phyloP scores from a whole-genome alignment of 345 rosid genomes.

The Corchorus olitorius region DNA sequence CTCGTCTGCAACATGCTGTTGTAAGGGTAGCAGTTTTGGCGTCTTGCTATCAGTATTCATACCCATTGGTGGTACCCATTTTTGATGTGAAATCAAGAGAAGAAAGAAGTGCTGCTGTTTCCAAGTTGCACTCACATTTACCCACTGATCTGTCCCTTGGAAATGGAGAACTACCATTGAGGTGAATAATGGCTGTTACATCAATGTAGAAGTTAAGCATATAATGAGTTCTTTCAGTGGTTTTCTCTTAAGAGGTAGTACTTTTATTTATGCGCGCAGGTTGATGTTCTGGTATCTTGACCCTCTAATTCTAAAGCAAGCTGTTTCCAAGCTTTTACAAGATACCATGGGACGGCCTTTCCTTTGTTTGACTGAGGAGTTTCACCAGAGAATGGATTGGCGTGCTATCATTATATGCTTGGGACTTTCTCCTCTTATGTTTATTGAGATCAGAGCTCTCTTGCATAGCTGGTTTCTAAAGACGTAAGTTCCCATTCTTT shows the following conservation, averaged over 20 bases:
- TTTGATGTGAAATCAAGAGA: slow-evolving; percentile 28
- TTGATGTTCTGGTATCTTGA: slow-evolving; percentile 71
- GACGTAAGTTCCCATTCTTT: slow-evolving; percentile 53
- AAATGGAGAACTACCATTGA: slow-evolving; percentile 47
- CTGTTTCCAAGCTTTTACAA: slow-evolving; percentile 60
- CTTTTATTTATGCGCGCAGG: slow-evolving; percentile 43
- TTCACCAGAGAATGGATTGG: slow-evolving; percentile 63
- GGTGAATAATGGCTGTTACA: slow-evolving; percentile 41
- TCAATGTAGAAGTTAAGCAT: background rate
- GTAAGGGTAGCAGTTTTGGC: slow-evolving; percentile 52
- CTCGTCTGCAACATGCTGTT: slow-evolving; percentile 47
- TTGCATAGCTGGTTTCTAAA: slow-evolving; percentile 73
- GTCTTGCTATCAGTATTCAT: slow-evolving; percentile 34
- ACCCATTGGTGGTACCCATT: slow-evolving; percentile 6
- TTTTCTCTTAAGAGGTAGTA: background rate
- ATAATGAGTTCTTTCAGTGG: background rate
- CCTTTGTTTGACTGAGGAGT: slow-evolving; percentile 56
- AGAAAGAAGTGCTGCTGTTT: slow-evolving; percentile 33
- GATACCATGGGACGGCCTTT: slow-evolving; percentile 61
- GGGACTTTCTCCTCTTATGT: slow-evolving; percentile 58
- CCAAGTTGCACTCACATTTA: slow-evolving; percentile 48
- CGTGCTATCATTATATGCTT: slow-evolving; percentile 43
- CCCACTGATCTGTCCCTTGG: slow-evolving; percentile 44
- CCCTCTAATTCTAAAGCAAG: slow-evolving; percentile 57
- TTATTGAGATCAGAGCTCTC: slow-evolving; percentile 51